These are phyloP conservation scores for Penicillium herquei DNA, from an alignment of 495 filamentous ascomycete species.

Conservation along the genomic window DNA sequence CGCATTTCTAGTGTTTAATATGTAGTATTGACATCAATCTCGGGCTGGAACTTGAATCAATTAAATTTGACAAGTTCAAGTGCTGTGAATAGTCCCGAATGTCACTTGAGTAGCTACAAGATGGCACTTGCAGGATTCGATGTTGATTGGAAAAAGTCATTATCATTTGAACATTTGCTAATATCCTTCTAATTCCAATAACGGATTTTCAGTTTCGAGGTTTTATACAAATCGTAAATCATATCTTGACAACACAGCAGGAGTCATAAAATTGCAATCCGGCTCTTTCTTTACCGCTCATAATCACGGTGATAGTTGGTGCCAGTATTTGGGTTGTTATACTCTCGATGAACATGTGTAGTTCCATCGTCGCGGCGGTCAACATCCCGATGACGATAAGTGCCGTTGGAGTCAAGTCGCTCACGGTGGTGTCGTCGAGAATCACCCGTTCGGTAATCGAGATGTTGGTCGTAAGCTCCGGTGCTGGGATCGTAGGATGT, in stretches of 20 bases:
- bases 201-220: background rate
- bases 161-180: no score
- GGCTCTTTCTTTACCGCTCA: constrained; percentile 18
- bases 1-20: no score
- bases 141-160: no score
- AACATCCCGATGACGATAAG: constrained; percentile 37
- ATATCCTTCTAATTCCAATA: no score
- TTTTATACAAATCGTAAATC: background rate
- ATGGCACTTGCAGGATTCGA: no score
- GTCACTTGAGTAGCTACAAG: no score
- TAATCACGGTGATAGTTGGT: constrained; percentile 35
- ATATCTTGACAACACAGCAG: constrained; percentile 2
- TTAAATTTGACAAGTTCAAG: no score
- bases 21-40: no score
- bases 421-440: constrained; percentile 38
- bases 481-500: constrained; percentile 38
- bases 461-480: constrained; percentile 40
- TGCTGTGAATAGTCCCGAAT: no score
- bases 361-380: constrained; percentile 34
- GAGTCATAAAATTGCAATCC: no score
- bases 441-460: constrained; percentile 34
- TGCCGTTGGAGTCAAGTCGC: constrained; percentile 27
- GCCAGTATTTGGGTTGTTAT: constrained; percentile 40
- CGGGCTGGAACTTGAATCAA: no score
- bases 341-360: constrained; percentile 35